Percentiles rank a stretch among this genome's conserved stretches.
Evolutionary conservation across 2,329 filamentous ascomycete species (phyloP).

Genomic region (Penicillium decumbens): DNA sequence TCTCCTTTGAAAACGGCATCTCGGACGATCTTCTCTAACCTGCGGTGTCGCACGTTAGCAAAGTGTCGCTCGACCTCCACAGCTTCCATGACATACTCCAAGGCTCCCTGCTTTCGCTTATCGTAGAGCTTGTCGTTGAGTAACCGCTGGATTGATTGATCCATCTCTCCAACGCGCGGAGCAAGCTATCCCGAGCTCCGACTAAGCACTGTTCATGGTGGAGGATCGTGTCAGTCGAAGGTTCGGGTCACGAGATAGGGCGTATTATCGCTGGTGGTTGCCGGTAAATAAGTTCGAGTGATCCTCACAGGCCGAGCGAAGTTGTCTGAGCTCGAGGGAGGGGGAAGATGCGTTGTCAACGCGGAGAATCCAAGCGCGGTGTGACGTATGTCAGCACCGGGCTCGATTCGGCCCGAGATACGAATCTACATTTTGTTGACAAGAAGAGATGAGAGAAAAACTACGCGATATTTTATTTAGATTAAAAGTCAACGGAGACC

Average conservation of each 20-base stretch:
- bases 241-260: slow-evolving; percentile 1
- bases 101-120: slow-evolving; percentile 90
- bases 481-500: no score
- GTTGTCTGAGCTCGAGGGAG: slow-evolving; percentile 3
- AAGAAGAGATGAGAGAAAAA: no score
- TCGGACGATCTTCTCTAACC: slow-evolving; percentile 84
- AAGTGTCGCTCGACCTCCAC: background rate
- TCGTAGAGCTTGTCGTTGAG: slow-evolving; percentile 99
- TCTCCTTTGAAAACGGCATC: slow-evolving; percentile 74
- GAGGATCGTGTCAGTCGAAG: slow-evolving; percentile 7
- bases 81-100: slow-evolving; percentile 65
- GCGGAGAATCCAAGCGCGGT: slow-evolving; percentile 21
- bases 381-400: slow-evolving; percentile 22
- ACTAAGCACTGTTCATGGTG: slow-evolving; percentile 29
- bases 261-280: background rate
- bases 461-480: no score
- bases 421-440: background rate
- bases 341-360: slow-evolving; percentile 22
- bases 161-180: slow-evolving; percentile 56
- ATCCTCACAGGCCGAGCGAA: background rate
- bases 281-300: background rate
- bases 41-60: slow-evolving; percentile 37
- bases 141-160: slow-evolving; percentile 79
- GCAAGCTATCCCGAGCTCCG: slow-evolving; percentile 22
- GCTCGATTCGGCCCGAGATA: slow-evolving; percentile 9